Conservation (phyloP, 139 green algal genomes). For the Edaphochlamys debaryana region DNA sequence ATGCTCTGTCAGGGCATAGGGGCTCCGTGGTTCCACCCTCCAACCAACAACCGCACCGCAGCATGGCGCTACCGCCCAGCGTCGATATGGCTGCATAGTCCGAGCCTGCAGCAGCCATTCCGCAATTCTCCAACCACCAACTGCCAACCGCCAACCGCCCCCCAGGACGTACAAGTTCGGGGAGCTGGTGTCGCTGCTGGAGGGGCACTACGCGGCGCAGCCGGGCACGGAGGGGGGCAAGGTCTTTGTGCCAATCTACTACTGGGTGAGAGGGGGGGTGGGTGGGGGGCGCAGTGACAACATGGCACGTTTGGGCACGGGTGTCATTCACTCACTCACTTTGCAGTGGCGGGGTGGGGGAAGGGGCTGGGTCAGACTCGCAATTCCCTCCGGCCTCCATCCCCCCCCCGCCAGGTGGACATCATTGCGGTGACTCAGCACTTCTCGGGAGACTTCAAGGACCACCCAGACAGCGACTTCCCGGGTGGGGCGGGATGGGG, state of each 20-base stretch:
- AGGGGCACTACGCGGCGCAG: background rate
- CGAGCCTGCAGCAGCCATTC: no score
- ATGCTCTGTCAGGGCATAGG: no score
- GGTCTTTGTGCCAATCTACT: background rate
- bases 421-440: slow-evolving; percentile 35
- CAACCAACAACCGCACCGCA: no score
- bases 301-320: background rate
- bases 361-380: no score
- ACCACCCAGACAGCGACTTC: slow-evolving; percentile 29
- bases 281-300: background rate
- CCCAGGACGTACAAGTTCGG: background rate
- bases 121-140: no score
- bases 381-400: no score
- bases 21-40: no score
- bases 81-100: no score
- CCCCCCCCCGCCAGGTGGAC: background rate
- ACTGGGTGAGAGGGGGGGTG: background rate
- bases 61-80: no score
- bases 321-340: no score
- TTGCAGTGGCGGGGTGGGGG: no score
- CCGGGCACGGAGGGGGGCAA: background rate
- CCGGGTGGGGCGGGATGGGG: background rate
- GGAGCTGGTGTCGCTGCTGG: background rate
- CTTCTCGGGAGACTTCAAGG: slow-evolving; percentile 38
- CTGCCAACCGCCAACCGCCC: no score